A percentile compares a stretch with the other conserved stretches of the same genome.
Conservation (phyloP, 208 protist species). For the Perkinsela sp. region DNA sequence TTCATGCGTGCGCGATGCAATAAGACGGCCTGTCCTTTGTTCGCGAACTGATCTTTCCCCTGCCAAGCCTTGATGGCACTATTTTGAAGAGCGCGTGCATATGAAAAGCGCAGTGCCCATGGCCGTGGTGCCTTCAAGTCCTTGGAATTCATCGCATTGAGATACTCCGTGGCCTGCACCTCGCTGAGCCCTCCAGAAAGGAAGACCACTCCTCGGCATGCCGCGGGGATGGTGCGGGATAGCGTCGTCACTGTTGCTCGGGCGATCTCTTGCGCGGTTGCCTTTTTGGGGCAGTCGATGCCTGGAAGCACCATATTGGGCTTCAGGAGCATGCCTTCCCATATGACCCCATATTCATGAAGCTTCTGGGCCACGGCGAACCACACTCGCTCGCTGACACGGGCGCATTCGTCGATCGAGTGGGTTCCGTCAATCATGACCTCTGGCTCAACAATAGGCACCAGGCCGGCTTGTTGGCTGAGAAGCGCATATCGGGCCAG, state of each 20-base stretch:
- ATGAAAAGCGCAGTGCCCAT: conserved; percentile 77
- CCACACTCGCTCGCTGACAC: conserved; percentile 54
- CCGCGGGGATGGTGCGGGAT: conserved; percentile 64
- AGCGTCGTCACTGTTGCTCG: conserved; percentile 57
- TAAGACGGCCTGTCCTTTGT: conserved; percentile 9
- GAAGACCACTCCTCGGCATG: conserved; percentile 72
- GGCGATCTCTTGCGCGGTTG: conserved; percentile 46
- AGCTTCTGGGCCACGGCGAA: conserved; percentile 33
- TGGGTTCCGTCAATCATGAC: conserved; percentile 80
- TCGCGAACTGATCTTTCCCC: conserved; percentile 34
- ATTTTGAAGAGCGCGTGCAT: conserved; percentile 74
- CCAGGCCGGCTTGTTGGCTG: conserved; percentile 75
- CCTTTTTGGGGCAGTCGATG: conserved; percentile 19
- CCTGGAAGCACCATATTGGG: conserved; percentile 85
- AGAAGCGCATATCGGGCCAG: conserved; percentile 78
- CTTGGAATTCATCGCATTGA: conserved; percentile 76
- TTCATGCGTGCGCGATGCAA: conserved; percentile 51
- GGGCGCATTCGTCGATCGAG: conserved; percentile 44
- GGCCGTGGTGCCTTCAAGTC: conserved; percentile 11
- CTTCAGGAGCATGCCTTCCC: conserved; percentile 83
- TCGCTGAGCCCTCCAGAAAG: conserved; percentile 83
- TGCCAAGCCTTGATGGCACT: conserved; percentile 62
- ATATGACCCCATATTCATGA: conserved; percentile 67
- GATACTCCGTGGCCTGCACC: conserved; percentile 70
- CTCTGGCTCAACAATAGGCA: conserved; percentile 90